Conservation (phyloP, 139 green algal species). For the Zygnema circumcarinatum region DNA sequence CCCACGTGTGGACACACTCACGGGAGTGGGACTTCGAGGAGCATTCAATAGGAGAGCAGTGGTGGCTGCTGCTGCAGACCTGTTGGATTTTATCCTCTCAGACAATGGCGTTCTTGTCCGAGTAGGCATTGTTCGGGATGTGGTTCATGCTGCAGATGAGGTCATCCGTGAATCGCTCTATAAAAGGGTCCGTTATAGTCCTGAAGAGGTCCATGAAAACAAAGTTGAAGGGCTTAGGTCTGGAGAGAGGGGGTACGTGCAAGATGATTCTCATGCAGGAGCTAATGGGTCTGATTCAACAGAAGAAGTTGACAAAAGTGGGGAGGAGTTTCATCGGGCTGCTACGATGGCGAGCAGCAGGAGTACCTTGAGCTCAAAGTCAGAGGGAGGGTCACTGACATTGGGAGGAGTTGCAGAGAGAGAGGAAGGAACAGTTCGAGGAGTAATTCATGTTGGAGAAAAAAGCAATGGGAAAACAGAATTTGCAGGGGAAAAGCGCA, state of each 20-base stretch:
- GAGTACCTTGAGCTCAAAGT: too few relatives aligned
- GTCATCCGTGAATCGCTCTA: background rate
- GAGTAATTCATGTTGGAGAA: too few relatives aligned
- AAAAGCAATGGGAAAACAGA: too few relatives aligned
- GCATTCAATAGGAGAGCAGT: slow-evolving; percentile 15
- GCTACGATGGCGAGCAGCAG: too few relatives aligned
- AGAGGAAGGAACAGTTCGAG: too few relatives aligned
- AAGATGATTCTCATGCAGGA: background rate
- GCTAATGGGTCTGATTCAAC: too few relatives aligned
- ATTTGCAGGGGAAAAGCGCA: too few relatives aligned
- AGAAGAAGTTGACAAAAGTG: too few relatives aligned
- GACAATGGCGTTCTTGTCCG: background rate
- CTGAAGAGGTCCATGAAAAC: background rate
- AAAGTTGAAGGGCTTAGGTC: background rate
- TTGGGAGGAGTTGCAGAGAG: too few relatives aligned
- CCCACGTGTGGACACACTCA: background rate
- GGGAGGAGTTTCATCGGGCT: too few relatives aligned
- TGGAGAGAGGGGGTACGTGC: background rate
- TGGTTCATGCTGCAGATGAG: background rate
- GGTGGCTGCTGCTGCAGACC: slow-evolving; percentile 18
- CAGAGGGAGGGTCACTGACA: too few relatives aligned
- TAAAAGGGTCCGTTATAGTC: background rate
- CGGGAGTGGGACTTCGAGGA: slow-evolving; percentile 1
- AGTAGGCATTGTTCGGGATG: background rate
- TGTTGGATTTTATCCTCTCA: slow-evolving; percentile 32